Base-by-base conservation (phyloP, 2,329 filamentous ascomycete species). In the Arthrobotrys pseudoclavata region DNA sequence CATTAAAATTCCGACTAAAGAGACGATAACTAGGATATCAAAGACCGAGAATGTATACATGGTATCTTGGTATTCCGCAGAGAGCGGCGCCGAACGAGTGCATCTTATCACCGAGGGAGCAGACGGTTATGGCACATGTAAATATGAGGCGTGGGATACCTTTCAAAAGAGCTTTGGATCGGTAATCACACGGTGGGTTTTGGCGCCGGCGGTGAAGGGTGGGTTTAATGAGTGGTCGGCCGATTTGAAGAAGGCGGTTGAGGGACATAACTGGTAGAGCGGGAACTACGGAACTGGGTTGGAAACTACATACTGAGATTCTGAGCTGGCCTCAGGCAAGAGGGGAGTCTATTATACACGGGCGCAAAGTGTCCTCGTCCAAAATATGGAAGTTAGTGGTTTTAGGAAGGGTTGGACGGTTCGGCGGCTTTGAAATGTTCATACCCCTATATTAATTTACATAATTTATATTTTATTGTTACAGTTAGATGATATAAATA, bases 81-180 rank as follows among this genome's bases (percentile, higher is more conserved):
- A 71, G 1, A 48, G 22, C 13, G 40, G 52, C 34, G 74, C 40
- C 6, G 74, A 77, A 37, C 18, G 74, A 40, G 74, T 77, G 0
- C 74, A 77, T 22, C 50, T 77, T 24, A 69, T 77, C 34, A 70
- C 67, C 9, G 74, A 77, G 20, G 50, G 52, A 0, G 74, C 61
- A 4, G 50, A 77, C 7, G 74, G 67, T 0, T 77, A 77, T 18
- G 74, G 74, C 5, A 71, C 74, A 15, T 77, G 74, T 12, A 53
- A 26, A 26, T 77, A 77, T 52, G 67, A 77, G 40, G 68, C 57
- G 10, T 77, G 60, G 18, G 61, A 71, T n/a, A 77, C 74, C 18
- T 77, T 77, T 24, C 60, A 71, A 42, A 71, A 60, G 24, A 61
- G 42, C 6, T 29, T 63, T 15, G 66, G 48, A 34, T 61, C 67